Evolutionary conservation across 768 basidiomycete genomes (phyloP).

Genomic region (Russula sp.): DNA sequence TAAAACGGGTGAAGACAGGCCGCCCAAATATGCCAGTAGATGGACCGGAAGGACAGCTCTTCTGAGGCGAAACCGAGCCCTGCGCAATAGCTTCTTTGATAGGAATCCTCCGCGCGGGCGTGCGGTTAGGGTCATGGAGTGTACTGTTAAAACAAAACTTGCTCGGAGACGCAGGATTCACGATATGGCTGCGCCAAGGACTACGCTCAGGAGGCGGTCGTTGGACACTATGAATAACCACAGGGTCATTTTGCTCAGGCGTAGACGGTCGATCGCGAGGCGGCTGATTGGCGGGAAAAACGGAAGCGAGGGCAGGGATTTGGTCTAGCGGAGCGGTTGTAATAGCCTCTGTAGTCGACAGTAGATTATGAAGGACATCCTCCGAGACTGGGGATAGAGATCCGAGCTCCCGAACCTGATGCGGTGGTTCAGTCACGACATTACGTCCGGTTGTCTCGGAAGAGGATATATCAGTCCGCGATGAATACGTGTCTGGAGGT

Average conservation of each 20-base stretch:
- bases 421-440: not conserved
- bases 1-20: constrained; percentile 18
- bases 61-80: constrained; percentile 10
- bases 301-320: constrained; percentile 1
- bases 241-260: constrained; percentile 2
- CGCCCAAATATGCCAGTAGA: constrained; percentile 12
- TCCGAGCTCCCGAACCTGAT: constrained; percentile 36
- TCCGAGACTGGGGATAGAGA: constrained; percentile 57
- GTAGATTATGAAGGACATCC: constrained; percentile 28
- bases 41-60: not conserved
- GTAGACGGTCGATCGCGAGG: constrained; percentile 1
- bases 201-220: constrained; percentile 18
- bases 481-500: not conserved
- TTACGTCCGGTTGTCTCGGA: not conserved
- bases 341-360: not conserved
- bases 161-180: constrained; percentile 11
- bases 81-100: constrained; percentile 16
- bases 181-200: constrained; percentile 15
- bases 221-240: constrained; percentile 11
- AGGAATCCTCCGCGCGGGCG: constrained; percentile 21
- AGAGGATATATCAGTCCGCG: not conserved
- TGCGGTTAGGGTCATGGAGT: constrained; percentile 13
- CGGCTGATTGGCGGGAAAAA: not conserved
- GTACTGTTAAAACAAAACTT: constrained; percentile 6
- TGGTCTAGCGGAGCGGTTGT: not conserved